Evolutionary conservation across 768 basidiomycete genomes (phyloP).

Genomic region (Gautieria morchelliformis): DNA sequence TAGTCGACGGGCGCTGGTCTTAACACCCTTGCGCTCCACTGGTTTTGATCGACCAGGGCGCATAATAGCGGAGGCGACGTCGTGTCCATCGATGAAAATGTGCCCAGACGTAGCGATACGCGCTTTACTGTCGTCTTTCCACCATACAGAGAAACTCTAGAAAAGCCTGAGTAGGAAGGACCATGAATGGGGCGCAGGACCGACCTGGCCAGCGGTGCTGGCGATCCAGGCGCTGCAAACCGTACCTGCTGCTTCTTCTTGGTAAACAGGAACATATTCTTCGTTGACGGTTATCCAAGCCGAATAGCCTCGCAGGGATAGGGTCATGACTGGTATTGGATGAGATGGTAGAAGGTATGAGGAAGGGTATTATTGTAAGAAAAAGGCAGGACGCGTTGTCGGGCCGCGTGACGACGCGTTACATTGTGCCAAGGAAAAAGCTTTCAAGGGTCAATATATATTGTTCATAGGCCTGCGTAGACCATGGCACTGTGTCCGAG

Average conservation of each 20-base stretch:
- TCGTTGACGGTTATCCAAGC: conserved; percentile 58
- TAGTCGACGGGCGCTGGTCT: conserved; percentile 27
- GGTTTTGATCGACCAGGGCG: conserved; percentile 53
- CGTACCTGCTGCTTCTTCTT: conserved; percentile 38
- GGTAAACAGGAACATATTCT: conserved; percentile 41
- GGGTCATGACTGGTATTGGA: conserved; percentile 14
- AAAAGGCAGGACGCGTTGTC: neutral
- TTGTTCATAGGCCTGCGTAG: neutral
- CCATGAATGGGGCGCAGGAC: conserved; percentile 1
- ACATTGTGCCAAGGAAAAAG: neutral
- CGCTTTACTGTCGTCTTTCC: conserved; percentile 50
- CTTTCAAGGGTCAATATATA: too few relatives aligned
- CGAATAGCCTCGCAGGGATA: conserved; percentile 52
- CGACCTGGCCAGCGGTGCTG: conserved; percentile 48
- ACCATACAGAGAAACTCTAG: conserved; percentile 52
- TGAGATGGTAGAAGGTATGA: neutral
- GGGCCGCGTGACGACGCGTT: neutral
- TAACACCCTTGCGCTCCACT: conserved; percentile 40
- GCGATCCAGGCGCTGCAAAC: conserved; percentile 55
- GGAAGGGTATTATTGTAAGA: too few relatives aligned
- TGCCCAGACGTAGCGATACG: conserved; percentile 44
- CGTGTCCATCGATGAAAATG: conserved; percentile 51
- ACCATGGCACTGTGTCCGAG: conserved; percentile 34
- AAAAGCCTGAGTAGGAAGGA: neutral
- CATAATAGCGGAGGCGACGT: conserved; percentile 19